phyloP scores from a whole-genome alignment of 177 flowering plant species.

The Vitis hybrid region DNA sequence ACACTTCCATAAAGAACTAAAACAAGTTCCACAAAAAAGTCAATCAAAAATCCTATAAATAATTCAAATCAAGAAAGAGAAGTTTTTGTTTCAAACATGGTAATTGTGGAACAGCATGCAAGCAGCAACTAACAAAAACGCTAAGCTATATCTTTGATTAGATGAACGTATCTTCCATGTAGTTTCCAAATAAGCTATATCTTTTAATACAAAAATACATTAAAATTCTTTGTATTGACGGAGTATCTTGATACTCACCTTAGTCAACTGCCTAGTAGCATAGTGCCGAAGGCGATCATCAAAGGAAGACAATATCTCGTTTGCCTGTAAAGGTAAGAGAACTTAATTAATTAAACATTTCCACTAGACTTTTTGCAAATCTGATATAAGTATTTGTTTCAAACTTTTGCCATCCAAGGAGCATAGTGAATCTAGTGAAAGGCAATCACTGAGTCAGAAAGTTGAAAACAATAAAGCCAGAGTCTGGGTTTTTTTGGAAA shows the following conservation, averaged over 20 bases:
- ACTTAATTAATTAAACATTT: too few relatives aligned
- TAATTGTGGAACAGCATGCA: too few relatives aligned
- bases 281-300: slow-evolving; percentile 91
- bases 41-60: too few relatives aligned
- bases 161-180: background rate
- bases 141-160: background rate
- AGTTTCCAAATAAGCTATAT: background rate
- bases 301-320: slow-evolving; percentile 93
- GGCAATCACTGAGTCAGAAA: background rate
- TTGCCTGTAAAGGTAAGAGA: slow-evolving; percentile 48
- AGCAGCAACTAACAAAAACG: too few relatives aligned
- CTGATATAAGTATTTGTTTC: too few relatives aligned
- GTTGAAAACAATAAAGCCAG: background rate
- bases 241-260: slow-evolving; percentile 45
- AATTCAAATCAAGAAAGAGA: too few relatives aligned
- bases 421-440: background rate
- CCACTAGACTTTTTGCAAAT: too few relatives aligned
- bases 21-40: too few relatives aligned
- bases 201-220: background rate
- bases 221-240: background rate
- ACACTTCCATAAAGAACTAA: too few relatives aligned
- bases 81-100: too few relatives aligned
- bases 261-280: slow-evolving; percentile 81
- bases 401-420: background rate
- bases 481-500: background rate